Evolutionary conservation across 208 protist genomes (phyloP).

Genomic region (Lotmaria passim): DNA sequence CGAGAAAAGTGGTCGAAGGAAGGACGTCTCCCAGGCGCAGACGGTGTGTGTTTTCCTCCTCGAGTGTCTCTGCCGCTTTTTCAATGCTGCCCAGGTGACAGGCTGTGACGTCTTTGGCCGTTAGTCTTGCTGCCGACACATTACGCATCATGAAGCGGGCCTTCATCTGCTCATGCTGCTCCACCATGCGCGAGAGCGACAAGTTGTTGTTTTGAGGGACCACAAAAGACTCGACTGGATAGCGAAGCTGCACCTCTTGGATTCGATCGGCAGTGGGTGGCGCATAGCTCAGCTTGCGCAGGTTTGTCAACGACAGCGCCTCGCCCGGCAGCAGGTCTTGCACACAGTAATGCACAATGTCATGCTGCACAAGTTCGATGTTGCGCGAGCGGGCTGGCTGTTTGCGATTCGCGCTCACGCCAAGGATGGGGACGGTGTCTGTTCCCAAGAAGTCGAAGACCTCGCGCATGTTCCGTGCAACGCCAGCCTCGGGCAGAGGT

Average conservation of each 20-base stretch:
- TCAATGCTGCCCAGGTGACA: slow-evolving; percentile 35
- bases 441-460: slow-evolving; percentile 77
- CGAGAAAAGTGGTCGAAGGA: slow-evolving; percentile 13
- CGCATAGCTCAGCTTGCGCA: slow-evolving; percentile 84
- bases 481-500: slow-evolving; percentile 36
- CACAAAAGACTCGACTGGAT: slow-evolving; percentile 85
- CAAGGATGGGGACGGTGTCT: slow-evolving; percentile 71
- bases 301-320: slow-evolving; percentile 54
- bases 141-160: slow-evolving; percentile 29
- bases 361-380: slow-evolving; percentile 73
- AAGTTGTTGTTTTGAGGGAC: slow-evolving; percentile 76
- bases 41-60: slow-evolving; percentile 8
- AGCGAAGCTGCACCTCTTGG: slow-evolving; percentile 59
- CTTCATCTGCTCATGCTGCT: slow-evolving; percentile 66
- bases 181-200: slow-evolving; percentile 71
- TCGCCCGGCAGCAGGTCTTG: slow-evolving; percentile 49
- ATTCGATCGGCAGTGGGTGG: slow-evolving; percentile 72
- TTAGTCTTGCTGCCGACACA: slow-evolving; percentile 33
- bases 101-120: slow-evolving; percentile 45
- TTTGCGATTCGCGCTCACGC: slow-evolving; percentile 61
- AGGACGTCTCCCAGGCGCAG: slow-evolving; percentile 11
- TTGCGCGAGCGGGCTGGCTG: slow-evolving; percentile 63
- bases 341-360: slow-evolving; percentile 82
- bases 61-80: not conserved
- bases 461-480: slow-evolving; percentile 62